Conservation (phyloP, 2,329 filamentous ascomycete genomes). For the Fusarium haematococcum region DNA sequence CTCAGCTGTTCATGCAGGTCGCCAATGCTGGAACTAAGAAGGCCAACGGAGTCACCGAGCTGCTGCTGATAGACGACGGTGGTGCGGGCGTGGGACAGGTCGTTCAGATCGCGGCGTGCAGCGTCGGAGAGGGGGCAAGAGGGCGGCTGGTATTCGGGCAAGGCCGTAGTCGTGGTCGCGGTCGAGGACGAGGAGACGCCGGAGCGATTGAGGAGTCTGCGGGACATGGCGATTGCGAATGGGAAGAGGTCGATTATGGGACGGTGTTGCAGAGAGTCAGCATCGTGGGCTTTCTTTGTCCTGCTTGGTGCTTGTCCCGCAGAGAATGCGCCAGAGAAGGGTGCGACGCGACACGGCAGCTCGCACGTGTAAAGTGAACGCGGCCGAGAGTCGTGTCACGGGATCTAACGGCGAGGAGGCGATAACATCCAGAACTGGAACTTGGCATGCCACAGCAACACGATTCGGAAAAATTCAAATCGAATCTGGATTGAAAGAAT, state of each 20-base stretch:
- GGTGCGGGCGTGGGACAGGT: slow-evolving; percentile 57
- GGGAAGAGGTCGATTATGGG: slow-evolving; percentile 6
- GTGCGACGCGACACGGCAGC: slow-evolving; percentile 13
- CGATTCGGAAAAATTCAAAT: background rate
- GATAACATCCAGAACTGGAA: background rate
- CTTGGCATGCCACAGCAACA: background rate
- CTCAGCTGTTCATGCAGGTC: slow-evolving; percentile 62
- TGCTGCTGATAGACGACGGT: slow-evolving; percentile 59
- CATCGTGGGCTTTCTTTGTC: slow-evolving; percentile 13
- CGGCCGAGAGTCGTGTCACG: slow-evolving; percentile 6
- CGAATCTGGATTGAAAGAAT: background rate
- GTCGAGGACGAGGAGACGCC: slow-evolving; percentile 21
- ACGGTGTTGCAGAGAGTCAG: slow-evolving; percentile 7
- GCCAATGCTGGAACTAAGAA: slow-evolving; percentile 59
- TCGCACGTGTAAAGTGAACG: slow-evolving; percentile 29
- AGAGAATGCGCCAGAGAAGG: background rate
- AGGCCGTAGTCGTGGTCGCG: slow-evolving; percentile 38
- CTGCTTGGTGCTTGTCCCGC: background rate
- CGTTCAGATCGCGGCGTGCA: slow-evolving; percentile 54
- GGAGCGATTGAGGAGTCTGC: slow-evolving; percentile 47
- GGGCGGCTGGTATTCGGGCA: slow-evolving; percentile 65
- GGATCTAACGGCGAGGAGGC: slow-evolving; percentile 1
- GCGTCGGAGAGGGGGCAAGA: slow-evolving; percentile 57
- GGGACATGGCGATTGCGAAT: slow-evolving; percentile 46
- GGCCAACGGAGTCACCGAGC: slow-evolving; percentile 56